A percentile compares a stretch with the other conserved stretches of the same genome.
These are phyloP conservation scores for Xylariales sp. DNA, from an alignment of 2,329 filamentous ascomycete species.

Conservation along the genomic window DNA sequence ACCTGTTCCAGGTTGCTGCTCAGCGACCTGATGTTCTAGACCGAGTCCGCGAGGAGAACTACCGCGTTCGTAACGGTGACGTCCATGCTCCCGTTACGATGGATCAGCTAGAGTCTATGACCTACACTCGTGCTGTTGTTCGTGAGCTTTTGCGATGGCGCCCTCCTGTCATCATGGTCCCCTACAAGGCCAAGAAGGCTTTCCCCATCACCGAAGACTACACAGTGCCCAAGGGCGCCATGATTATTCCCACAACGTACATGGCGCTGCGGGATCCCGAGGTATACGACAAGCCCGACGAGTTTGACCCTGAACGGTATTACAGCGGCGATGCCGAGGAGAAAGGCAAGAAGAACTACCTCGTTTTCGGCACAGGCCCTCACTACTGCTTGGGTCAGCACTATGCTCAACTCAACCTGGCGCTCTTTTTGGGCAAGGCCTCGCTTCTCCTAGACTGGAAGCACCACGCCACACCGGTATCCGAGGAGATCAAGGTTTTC, in stretches of 20 bases:
- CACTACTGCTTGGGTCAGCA: conserved; percentile 97
- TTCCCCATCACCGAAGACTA: conserved; percentile 91
- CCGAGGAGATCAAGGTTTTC: conserved; percentile 98
- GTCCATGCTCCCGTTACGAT: conserved; percentile 76
- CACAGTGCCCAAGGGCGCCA: conserved; percentile 92
- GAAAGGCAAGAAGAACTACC: conserved; percentile 89
- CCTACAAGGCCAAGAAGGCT: conserved; percentile 92
- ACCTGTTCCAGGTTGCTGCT: conserved; percentile 94
- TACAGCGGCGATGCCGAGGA: conserved; percentile 89
- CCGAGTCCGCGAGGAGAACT: conserved; percentile 91
- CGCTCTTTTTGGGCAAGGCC: conserved; percentile 90
- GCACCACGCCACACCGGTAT: conserved; percentile 83
- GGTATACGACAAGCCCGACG: conserved; percentile 88
- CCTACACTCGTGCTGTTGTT: conserved; percentile 91
- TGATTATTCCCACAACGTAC: conserved; percentile 94
- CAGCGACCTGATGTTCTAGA: conserved; percentile 93
- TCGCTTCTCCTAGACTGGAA: conserved; percentile 89
- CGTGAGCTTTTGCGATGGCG: conserved; percentile 93
- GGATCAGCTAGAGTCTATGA: conserved; percentile 88
- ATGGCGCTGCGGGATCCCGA: conserved; percentile 92
- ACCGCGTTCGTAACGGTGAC: conserved; percentile 79
- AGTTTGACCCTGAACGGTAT: conserved; percentile 91
- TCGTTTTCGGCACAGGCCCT: conserved; percentile 94
- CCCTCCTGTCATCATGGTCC: conserved; percentile 96
- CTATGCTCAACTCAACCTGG: conserved; percentile 90